These are phyloP conservation scores for Boeremia lycopersici DNA, from an alignment of 2,329 filamentous ascomycete genomes.

Conservation along the genomic window DNA sequence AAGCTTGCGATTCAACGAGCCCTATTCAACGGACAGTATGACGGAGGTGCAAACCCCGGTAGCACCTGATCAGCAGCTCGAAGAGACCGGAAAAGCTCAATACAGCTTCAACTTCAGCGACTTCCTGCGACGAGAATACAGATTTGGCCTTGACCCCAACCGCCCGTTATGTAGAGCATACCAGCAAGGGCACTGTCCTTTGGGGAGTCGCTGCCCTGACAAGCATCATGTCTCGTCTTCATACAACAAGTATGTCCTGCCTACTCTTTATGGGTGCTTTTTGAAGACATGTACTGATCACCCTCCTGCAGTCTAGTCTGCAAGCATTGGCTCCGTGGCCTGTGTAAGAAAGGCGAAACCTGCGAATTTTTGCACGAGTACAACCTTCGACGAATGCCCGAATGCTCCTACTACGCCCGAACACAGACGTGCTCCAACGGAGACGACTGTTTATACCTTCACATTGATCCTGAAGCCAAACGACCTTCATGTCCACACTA, in stretches of 20 bases:
- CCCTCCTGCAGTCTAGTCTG: constrained; percentile 72
- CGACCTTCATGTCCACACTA: constrained; percentile 73
- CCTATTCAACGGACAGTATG: constrained; percentile 22
- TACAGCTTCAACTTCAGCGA: constrained; percentile 84
- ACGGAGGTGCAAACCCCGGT: constrained; percentile 38
- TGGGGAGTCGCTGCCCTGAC: constrained; percentile 83
- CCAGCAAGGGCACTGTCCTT: constrained; percentile 82
- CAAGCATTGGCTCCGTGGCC: constrained; percentile 96
- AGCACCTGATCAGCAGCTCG: constrained; percentile 34
- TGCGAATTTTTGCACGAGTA: constrained; percentile 99
- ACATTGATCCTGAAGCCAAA: constrained; percentile 82
- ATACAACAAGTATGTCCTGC: constrained; percentile 64
- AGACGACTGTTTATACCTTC: constrained; percentile 92
- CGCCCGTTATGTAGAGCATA: constrained; percentile 83
- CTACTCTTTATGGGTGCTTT: no score
- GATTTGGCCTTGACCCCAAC: constrained; percentile 76
- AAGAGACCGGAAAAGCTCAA: constrained; percentile 36
- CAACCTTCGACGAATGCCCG: constrained; percentile 96
- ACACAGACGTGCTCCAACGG: constrained; percentile 96
- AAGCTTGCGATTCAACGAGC: background rate
- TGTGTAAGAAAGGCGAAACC: constrained; percentile 95
- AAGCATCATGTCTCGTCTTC: constrained; percentile 70
- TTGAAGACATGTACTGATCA: constrained; percentile 11
- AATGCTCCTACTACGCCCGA: constrained; percentile 94
- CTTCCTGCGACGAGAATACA: constrained; percentile 82